Evolutionary conservation across 345 rosid species (phyloP), one percentile per base, ranked within the genome.

Genomic region (Brassica cretica): DNA sequence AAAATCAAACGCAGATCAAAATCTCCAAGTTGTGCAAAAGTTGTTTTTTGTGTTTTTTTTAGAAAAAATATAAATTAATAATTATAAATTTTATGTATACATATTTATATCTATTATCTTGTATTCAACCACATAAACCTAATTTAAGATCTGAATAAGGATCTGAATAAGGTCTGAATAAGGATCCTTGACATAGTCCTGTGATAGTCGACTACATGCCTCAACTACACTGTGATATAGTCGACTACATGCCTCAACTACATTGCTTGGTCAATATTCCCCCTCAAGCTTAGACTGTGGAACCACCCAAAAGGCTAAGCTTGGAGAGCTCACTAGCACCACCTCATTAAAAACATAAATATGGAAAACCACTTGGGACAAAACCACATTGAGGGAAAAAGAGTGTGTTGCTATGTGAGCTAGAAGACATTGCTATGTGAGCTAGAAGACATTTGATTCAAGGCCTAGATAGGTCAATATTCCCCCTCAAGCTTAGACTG

Each of bases 81-180:
- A 44, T 44, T 44, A 44, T 44, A 44, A 35, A 35, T 35, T 35
- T 35, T 35, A 35, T 35, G 39, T 35, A 6, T 35, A 6, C 39
- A 35, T 35, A 35, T 35, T 35, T 35, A 6, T 35, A 35, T 35
- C 15, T 44, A 44, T 44, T 44, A 44, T 44, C 15, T 44, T 44
- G 15, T 44, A 44, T 44, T 44, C 53, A 44, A 44, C 53, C 53
- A 44, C 53, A 51, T 51, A 51, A 51, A 51, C 58, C 58, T 51
- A 51, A 51, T 51, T 51, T 51, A 51, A 51, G 58, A 51, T 51
- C 58, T 51, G 58, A 51, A 51, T 51, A 51, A 51, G 58, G 58
- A 51, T 51, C 58, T 51, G 58, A 51, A 51, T 51, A 51, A 51
- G 19, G 58, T 51, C 58, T 51, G 19, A 51, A 51, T 51, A 51